Evolutionary conservation across 225 moss, liverwort and hornwort genomes (phyloP), one percentile per base, ranked within the genome.

Genomic region (Polytrichum formosum): DNA sequence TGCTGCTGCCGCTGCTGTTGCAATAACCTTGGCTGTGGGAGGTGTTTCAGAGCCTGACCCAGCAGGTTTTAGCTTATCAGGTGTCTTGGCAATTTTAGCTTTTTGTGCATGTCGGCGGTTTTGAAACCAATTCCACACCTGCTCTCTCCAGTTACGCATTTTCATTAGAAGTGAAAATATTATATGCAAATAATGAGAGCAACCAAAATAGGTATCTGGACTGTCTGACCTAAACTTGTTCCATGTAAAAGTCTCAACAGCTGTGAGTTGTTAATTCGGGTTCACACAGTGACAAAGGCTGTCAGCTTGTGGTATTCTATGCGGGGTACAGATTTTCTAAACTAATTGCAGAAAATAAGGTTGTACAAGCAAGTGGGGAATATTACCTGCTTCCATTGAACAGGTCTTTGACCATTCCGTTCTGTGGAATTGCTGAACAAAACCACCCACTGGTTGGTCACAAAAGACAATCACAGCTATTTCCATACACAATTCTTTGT

Each of bases 101-200:
- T 91, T 98, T 73, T 92, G 94, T 13, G 94, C 88, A 81, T 98
- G 98, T 55, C 98, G 83, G 8, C 98, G 81, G 67, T 98, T 98
- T 79, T 98, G 98, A 68, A 98, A 98, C 98, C 98, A 98, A 68
- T 97, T 98, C 98, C 98, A 98, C 13, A 98, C 94, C 94, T 94
- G 88, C 16, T 76, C 64, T 4, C 56, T 30, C 55, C 31, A 30
- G 46, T 46, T 46, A 46, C 3, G 3, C 3, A 4, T 46, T 13
- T 10, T 37, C 10, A 13, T 37, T 10, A 37, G 37, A 10, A 10
- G 10, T 3, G 13, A 37, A 35, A 8, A 8, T 9, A 35, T 10
- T 46, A 16, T 46, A 46, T 3, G 46, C 46, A 46, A 46, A 46
- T 35, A 2, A 9, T 8, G 35, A 35, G 35, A 35, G 35, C 9